Base-by-base conservation (phyloP, 2,329 filamentous ascomycete genomes). In the Fusarium xyrophilum region DNA sequence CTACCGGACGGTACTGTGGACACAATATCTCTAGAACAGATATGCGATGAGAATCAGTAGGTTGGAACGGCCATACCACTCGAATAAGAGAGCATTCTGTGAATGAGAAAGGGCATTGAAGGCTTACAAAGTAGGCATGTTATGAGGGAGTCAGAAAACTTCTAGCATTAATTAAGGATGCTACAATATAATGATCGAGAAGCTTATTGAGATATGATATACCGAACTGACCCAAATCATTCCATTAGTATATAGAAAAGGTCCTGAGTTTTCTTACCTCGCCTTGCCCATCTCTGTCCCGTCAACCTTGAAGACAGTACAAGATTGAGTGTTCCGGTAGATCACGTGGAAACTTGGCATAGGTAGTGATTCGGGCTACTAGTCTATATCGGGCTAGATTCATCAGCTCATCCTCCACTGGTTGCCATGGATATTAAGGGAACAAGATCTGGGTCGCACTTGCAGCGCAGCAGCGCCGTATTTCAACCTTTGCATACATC, bases 401-500 rank as follows among this genome's bases (percentile, higher is more conserved):
- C 5, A 25, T 17, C 17, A 46, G 36, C 17, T 17, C 17, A 42
- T 32, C 50, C 21, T 53, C 50, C 35, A 43, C 35, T 54, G 51
- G 51, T 54, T 54, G 51, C 51, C 38, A 54, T 54, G 51, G 51
- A 27, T 53, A 53, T 53, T 53, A 53, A 53, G 21, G 35, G 50
- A 30, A 32, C 27, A 23, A 54, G 51, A 54, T 54, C 51, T 54
- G 38, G 51, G 51, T 54, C 51, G 38, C 51, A 54, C 51, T 54
- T 54, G 51, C 51, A 55, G 67, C 63, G 57, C 64, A 55, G 70
- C 69, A 76, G 60, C 69, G 68, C 71, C 65, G 62, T 69, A 71
- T 51, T 65, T 65, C 69, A 58, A 66, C 67, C 56, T 69, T 67
- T 66, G 46, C 67, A 67, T 53, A 63, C 56, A 52, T 53, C 46